Conservation (phyloP, 768 basidiomycete genomes). For the Amyloporia xantha region DNA sequence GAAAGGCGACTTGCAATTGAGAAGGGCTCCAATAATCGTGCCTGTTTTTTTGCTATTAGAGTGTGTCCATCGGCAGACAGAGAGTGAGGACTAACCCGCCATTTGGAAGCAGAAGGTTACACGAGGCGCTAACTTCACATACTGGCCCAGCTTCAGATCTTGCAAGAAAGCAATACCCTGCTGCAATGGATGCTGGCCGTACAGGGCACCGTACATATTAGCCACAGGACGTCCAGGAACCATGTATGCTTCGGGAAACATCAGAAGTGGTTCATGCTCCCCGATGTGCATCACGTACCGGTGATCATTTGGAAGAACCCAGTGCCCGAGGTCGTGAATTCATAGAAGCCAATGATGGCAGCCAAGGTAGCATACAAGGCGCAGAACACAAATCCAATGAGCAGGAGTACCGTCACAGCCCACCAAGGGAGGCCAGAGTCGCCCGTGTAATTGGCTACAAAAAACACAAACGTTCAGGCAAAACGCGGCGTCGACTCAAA, state of each 20-base stretch:
- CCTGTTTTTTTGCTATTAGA: too few relatives aligned
- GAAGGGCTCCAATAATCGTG: constrained; percentile 44
- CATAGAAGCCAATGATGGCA: constrained; percentile 20
- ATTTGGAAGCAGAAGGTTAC: constrained; percentile 39
- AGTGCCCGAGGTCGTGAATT: constrained; percentile 11
- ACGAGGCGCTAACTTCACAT: constrained; percentile 59
- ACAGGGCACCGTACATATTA: constrained; percentile 37
- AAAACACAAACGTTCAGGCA: constrained; percentile 25
- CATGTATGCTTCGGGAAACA: constrained; percentile 16
- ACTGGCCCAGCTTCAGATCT: constrained; percentile 54
- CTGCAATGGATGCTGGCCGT: constrained; percentile 26
- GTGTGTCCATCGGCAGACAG: too few relatives aligned
- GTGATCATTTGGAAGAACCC: constrained; percentile 23
- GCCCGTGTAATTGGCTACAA: constrained; percentile 3
- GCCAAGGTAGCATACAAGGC: constrained; percentile 49
- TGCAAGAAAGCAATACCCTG: constrained; percentile 47
- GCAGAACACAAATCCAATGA: constrained; percentile 44
- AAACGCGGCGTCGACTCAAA: not conserved
- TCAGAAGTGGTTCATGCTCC: constrained; percentile 1
- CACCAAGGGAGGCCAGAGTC: constrained; percentile 45
- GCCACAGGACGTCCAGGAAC: constrained; percentile 23
- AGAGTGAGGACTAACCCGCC: constrained; percentile 24
- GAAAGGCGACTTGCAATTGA: constrained; percentile 30
- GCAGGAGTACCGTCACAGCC: constrained; percentile 40
- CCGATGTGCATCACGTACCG: not conserved